Percentiles rank a stretch among this genome's conserved stretches.
Evolutionary conservation across 176 grass and related monocot species (phyloP).

Genomic region (Oryza nivara): DNA sequence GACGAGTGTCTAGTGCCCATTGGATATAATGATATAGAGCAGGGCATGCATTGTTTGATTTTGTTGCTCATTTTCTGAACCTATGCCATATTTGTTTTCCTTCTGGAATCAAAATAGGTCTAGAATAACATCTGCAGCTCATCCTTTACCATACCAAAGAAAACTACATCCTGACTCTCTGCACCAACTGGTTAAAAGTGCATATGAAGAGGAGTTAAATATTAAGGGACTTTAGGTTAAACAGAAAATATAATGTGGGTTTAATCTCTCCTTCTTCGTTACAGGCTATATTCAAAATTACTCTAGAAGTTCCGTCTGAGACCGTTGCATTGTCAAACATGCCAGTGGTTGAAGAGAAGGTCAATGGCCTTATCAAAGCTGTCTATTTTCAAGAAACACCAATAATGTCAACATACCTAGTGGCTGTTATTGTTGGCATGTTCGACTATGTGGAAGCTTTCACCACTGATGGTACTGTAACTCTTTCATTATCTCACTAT

Average conservation of each 20-base stretch:
- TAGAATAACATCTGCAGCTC: slow-evolving; percentile 5
- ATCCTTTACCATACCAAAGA: slow-evolving; percentile 8
- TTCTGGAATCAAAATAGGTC: not conserved
- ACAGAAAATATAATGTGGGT: slow-evolving; percentile 5
- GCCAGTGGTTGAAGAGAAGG: slow-evolving; percentile 83
- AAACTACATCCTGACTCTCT: slow-evolving; percentile 7
- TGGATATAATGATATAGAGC: not conserved
- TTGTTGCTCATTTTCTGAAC: slow-evolving; percentile 8
- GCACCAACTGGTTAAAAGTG: slow-evolving; percentile 7
- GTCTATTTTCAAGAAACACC: slow-evolving; percentile 84
- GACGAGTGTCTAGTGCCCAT: not conserved
- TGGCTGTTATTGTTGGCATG: slow-evolving; percentile 85
- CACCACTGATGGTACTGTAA: slow-evolving; percentile 71
- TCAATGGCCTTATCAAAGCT: slow-evolving; percentile 71
- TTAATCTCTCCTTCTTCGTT: slow-evolving; percentile 17
- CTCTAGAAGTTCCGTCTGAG: slow-evolving; percentile 80
- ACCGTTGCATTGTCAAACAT: slow-evolving; percentile 90
- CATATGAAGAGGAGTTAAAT: slow-evolving; percentile 16
- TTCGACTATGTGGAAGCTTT: slow-evolving; percentile 90
- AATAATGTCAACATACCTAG: slow-evolving; percentile 97
- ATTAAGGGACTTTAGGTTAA: slow-evolving; percentile 17
- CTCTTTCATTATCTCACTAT: slow-evolving; percentile 33
- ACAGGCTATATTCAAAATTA: slow-evolving; percentile 93
- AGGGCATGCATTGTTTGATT: not conserved
- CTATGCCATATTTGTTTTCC: not conserved